Evolutionary conservation across 306 rosid species (phyloP).

Genomic region (Carpinus fangiana): DNA sequence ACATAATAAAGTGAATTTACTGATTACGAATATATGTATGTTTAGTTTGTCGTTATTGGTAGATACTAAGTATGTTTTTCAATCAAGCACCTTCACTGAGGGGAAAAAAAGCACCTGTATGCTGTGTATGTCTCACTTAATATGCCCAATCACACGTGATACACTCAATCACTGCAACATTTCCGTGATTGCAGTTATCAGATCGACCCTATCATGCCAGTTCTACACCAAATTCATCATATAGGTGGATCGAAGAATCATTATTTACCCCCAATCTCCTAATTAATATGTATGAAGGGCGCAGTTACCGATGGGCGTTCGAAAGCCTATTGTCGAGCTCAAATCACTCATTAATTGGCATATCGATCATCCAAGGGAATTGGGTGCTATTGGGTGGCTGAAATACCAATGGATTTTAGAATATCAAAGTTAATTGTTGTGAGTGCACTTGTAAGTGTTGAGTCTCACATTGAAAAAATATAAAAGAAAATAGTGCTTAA

Average conservation of each 20-base stretch:
- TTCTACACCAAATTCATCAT: constrained; percentile 32
- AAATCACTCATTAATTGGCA: no score
- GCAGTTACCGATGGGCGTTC: no score
- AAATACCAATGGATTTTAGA: no score
- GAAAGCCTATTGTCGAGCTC: no score
- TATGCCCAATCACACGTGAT: constrained; percentile 41
- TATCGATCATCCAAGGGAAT: no score
- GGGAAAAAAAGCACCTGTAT: constrained; percentile 30
- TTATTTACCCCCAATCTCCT: background rate
- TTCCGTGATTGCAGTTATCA: constrained; percentile 28
- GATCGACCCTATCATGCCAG: constrained; percentile 2
- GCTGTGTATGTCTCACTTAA: constrained; percentile 2
- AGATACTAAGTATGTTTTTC: constrained; percentile 19
- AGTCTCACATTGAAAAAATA: no score
- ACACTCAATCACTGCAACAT: constrained; percentile 20
- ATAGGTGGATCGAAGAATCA: constrained; percentile 21
- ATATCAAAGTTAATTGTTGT: no score
- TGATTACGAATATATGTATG: constrained; percentile 19
- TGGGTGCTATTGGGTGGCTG: no score
- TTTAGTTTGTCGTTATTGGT: constrained; percentile 42
- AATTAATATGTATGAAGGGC: background rate
- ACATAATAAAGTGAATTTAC: constrained; percentile 9
- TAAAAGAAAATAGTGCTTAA: no score
- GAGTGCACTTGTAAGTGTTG: no score
- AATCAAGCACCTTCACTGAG: background rate